A percentile compares a stretch with the other conserved stretches of the same genome.
Evolutionary conservation across 164 flowering plant species (phyloP).

Genomic region (Stephania yunnanensis): DNA sequence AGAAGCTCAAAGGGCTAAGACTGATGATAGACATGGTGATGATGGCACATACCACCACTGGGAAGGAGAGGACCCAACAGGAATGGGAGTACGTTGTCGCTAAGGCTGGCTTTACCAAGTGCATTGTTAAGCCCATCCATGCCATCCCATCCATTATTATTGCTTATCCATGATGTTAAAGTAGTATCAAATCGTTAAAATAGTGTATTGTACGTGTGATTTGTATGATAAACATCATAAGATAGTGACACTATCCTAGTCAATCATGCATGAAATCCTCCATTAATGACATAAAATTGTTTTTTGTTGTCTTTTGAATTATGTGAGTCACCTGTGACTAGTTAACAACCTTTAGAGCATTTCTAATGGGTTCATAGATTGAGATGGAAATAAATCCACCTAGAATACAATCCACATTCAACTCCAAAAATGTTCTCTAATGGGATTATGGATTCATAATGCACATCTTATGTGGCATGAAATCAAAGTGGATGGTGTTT

Average conservation of each 20-base stretch:
- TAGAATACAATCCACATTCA: too few relatives aligned
- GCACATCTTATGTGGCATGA: too few relatives aligned
- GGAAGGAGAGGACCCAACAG: conserved; percentile 8
- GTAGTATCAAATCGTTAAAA: neutral
- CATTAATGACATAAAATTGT: too few relatives aligned
- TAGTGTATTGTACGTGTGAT: neutral
- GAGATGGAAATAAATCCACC: too few relatives aligned
- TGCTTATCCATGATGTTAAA: conserved; percentile 1
- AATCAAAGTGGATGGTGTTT: too few relatives aligned
- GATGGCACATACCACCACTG: conserved; percentile 10
- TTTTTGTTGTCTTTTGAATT: neutral
- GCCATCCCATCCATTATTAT: conserved; percentile 5
- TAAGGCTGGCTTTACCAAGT: neutral
- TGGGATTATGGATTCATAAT: too few relatives aligned
- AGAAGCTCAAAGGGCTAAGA: neutral
- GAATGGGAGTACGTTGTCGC: conserved; percentile 3
- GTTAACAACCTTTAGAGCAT: too few relatives aligned
- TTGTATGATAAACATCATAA: too few relatives aligned
- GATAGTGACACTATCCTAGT: neutral
- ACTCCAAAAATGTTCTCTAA: too few relatives aligned
- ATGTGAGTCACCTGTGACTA: neutral
- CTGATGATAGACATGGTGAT: conserved; percentile 31
- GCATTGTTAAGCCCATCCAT: neutral
- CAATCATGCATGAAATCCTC: too few relatives aligned
- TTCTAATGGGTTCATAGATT: too few relatives aligned